Conservation (phyloP, 2,329 filamentous ascomycete genomes). For the Hymenoscyphus infarciens region DNA sequence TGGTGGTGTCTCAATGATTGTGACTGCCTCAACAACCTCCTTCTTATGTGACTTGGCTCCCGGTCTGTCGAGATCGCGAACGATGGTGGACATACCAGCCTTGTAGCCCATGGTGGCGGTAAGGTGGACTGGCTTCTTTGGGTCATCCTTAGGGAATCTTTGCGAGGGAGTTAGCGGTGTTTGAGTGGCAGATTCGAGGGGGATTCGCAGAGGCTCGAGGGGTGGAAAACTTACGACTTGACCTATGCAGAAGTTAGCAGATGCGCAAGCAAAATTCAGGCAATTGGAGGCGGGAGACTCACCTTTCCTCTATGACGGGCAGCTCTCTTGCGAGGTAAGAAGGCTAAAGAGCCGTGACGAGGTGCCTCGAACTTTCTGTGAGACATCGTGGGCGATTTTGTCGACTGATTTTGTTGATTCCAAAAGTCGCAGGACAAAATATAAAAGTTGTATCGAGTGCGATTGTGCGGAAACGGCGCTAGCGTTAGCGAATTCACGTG, state of each 20-base stretch:
- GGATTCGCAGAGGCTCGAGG: not conserved
- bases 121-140: slow-evolving; percentile 99
- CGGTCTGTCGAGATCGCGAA: slow-evolving; percentile 91
- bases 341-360: slow-evolving; percentile 90
- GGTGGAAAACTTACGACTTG: slow-evolving; percentile 15
- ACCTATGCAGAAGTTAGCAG: slow-evolving; percentile 15
- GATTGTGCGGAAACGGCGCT: not conserved
- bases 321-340: slow-evolving; percentile 86
- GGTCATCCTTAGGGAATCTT: slow-evolving; percentile 98
- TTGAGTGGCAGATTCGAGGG: not conserved
- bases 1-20: slow-evolving; percentile 88
- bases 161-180: slow-evolving; percentile 24
- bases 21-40: slow-evolving; percentile 86
- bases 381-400: slow-evolving; percentile 23
- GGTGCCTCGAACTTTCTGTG: slow-evolving; percentile 55
- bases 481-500: not conserved
- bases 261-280: not conserved
- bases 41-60: slow-evolving; percentile 99
- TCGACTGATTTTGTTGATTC: slow-evolving; percentile 2
- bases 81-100: slow-evolving; percentile 99
- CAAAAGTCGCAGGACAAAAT: not conserved
- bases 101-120: slow-evolving; percentile 99
- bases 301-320: slow-evolving; percentile 95
- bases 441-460: slow-evolving; percentile 2
- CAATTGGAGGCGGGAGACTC: slow-evolving; percentile 51